Percentiles rank a stretch among this genome's conserved stretches.
These are phyloP conservation scores for Oryza rufipogon DNA, from an alignment of 176 grass and related monocot genomes.

Conservation along the genomic window DNA sequence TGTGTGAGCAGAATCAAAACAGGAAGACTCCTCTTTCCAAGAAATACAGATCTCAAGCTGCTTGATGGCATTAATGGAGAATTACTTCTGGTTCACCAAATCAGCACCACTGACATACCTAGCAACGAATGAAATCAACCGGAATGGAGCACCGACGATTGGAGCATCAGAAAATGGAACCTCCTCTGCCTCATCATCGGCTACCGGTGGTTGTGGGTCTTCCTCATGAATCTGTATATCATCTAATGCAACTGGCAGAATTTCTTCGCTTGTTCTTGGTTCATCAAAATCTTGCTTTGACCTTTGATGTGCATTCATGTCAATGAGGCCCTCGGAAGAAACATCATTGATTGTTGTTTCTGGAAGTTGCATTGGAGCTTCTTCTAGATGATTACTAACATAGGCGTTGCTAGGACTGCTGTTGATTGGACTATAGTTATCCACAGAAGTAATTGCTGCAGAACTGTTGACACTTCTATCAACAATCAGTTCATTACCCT, in stretches of 20 bases:
- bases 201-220: background rate
- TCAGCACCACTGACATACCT: constrained; percentile 88
- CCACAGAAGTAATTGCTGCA: constrained; percentile 23
- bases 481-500: constrained; percentile 53
- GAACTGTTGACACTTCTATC: constrained; percentile 38
- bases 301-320: constrained; percentile 42
- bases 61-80: background rate
- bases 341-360: constrained; percentile 22
- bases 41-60: constrained; percentile 24
- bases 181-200: constrained; percentile 35
- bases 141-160: constrained; percentile 83
- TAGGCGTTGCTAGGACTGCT: constrained; percentile 25
- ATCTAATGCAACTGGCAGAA: constrained; percentile 59
- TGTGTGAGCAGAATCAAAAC: constrained; percentile 12
- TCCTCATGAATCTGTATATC: constrained; percentile 80
- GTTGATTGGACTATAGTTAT: constrained; percentile 39
- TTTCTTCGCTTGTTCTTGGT: constrained; percentile 61
- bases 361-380: constrained; percentile 10
- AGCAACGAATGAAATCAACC: constrained; percentile 91
- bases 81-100: constrained; percentile 67
- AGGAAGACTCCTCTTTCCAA: constrained; percentile 2
- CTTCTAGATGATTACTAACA: constrained; percentile 49
- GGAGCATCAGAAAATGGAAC: constrained; percentile 84
- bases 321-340: constrained; percentile 26
- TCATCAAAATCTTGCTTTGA: constrained; percentile 48